These are phyloP conservation scores for Rosellinia necatrix DNA, from an alignment of 2,329 filamentous ascomycete genomes.

Conservation along the genomic window DNA sequence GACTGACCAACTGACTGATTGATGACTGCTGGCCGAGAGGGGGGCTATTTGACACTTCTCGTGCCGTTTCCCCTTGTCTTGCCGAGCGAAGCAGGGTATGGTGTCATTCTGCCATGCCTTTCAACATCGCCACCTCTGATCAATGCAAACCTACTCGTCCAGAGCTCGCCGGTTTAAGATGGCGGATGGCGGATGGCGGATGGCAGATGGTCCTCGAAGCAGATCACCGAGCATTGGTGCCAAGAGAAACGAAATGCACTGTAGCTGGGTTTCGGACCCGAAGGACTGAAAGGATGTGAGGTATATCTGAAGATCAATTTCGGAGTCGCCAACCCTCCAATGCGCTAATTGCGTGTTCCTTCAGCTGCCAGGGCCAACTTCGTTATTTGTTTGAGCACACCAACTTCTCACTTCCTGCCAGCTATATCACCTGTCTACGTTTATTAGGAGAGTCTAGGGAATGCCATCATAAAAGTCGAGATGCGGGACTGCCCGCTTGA, in stretches of 20 bases:
- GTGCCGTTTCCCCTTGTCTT: not conserved
- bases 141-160: not conserved
- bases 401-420: not conserved
- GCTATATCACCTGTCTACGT: conserved; percentile 2
- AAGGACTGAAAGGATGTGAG: conserved; percentile 4
- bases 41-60: not conserved
- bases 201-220: conserved; percentile 1
- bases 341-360: conserved; percentile 15
- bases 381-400: not conserved
- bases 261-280: conserved; percentile 21
- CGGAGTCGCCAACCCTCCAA: conserved; percentile 14
- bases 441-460: not conserved
- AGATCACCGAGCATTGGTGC: conserved; percentile 19
- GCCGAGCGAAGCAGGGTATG: too few relatives aligned
- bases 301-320: conserved; percentile 12
- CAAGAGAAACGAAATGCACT: conserved; percentile 15
- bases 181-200: too few relatives aligned
- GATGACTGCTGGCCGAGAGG: not conserved
- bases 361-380: conserved; percentile 18
- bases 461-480: conserved; percentile 1
- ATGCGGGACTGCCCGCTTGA: conserved; percentile 4
- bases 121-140: not conserved
- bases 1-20: too few relatives aligned
- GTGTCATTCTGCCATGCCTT: conserved; percentile 10
- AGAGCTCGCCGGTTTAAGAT: not conserved